Evolutionary conservation across 768 basidiomycete species (phyloP), one percentile per base, ranked within the genome.

Genomic region (Termitomyces sp.): DNA sequence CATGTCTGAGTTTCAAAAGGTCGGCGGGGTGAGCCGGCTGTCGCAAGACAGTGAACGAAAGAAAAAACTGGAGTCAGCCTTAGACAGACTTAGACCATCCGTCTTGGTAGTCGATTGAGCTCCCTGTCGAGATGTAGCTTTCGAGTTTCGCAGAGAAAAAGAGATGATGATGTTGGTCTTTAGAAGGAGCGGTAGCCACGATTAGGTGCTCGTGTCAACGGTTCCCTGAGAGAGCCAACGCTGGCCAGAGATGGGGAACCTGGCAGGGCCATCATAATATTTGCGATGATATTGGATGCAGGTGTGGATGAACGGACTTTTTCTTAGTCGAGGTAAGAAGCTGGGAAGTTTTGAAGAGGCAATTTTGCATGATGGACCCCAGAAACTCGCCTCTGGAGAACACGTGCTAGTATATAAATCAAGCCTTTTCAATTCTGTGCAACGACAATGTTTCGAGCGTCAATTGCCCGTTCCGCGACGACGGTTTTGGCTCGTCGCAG

Each of bases 381-480:
- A 9, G 43, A 44, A 44, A 44, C 25, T n/a, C n/a, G n/a, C 12
- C 16, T 5, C 42, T 34, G 4, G 34, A 8, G 11, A 34, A 21
- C 31, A 60, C 57, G 41, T 52, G 51, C n/a, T n/a, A n/a, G n/a
- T n/a, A n/a, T n/a, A n/a, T n/a, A n/a, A n/a, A n/a, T n/a, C n/a
- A n/a, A n/a, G n/a, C n/a, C n/a, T n/a, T n/a, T n/a, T n/a, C n/a
- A n/a, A n/a, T n/a, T n/a, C n/a, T n/a, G n/a, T n/a, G 25, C 25
- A 34, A 52, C 47, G 37, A 52, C 32, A 53, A 75, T 74, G 72
- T 61, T 71, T 49, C 66, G 72, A 57, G 61, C 60, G n/a, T 56
- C 66, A 25, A 32, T 69, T 45, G 61, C 63, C 29, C 67, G 69
- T 52, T 61, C 66, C 9, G 56, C 65, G 3, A 61, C 67, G 44